Percentiles rank a stretch among this genome's conserved stretches.
These are phyloP conservation scores for Chrysoporthe austroafricana DNA, from an alignment of 2,329 filamentous ascomycete species.

Conservation along the genomic window DNA sequence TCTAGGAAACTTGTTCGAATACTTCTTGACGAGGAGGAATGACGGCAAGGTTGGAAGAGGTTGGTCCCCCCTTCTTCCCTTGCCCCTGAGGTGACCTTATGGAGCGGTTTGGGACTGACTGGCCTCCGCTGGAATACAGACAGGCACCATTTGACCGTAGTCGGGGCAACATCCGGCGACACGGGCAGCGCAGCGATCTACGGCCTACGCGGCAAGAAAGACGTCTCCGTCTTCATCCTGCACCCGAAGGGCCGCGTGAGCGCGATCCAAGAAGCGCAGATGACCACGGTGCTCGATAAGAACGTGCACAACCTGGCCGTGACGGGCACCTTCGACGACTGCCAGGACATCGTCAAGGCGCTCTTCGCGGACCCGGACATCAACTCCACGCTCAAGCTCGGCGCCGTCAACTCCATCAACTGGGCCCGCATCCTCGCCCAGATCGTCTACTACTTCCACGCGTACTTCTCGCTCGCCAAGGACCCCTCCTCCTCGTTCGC, in stretches of 20 bases:
- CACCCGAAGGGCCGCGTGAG: slow-evolving; percentile 89
- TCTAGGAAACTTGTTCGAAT: slow-evolving; percentile 93
- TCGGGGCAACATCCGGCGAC: slow-evolving; percentile 85
- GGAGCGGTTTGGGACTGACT: background rate
- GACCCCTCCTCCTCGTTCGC: slow-evolving; percentile 60
- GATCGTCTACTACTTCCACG: slow-evolving; percentile 95
- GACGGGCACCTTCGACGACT: slow-evolving; percentile 92
- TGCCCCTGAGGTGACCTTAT: background rate
- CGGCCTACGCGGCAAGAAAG: slow-evolving; percentile 91
- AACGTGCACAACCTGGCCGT: slow-evolving; percentile 95
- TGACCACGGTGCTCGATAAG: slow-evolving; percentile 88
- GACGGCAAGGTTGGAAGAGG: slow-evolving; percentile 65
- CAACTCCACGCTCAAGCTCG: slow-evolving; percentile 82
- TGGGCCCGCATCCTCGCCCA: slow-evolving; percentile 94
- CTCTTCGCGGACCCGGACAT: slow-evolving; percentile 85
- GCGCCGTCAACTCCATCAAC: slow-evolving; percentile 96
- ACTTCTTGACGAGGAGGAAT: slow-evolving; percentile 78
- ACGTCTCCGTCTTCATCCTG: slow-evolving; percentile 94
- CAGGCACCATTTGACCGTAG: slow-evolving; percentile 80
- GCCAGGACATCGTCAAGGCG: slow-evolving; percentile 94
- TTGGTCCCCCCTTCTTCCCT: slow-evolving; percentile 34
- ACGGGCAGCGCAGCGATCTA: slow-evolving; percentile 97
- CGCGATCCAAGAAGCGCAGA: slow-evolving; percentile 93
- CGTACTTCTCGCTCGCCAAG: slow-evolving; percentile 81
- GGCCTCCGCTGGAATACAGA: slow-evolving; percentile 46